Base-by-base conservation (phyloP, 2,329 filamentous ascomycete genomes). In the Colletotrichum euphorbiae region DNA sequence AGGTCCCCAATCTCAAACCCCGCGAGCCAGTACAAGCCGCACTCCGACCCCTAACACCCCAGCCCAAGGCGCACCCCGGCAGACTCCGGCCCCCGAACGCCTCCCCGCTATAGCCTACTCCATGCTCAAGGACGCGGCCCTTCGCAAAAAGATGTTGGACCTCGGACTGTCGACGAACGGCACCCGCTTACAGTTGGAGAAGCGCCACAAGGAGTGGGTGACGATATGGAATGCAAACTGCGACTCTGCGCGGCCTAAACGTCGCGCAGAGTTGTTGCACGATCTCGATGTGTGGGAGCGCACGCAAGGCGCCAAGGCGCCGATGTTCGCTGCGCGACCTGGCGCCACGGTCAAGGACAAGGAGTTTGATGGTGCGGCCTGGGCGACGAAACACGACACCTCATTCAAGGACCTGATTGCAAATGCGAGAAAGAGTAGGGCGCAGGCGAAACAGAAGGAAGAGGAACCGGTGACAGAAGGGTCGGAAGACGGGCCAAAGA, bases 221-320 rank as follows among this genome's bases (percentile, higher is more conserved):
- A 98, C 96, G 42, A 81, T 99, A 17, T 98, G 93, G 91, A 99
- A 99, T 77, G 93, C 97, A 11, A 99, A 99, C 76, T 97, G 94
- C 79, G 96, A 99, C 78, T 91, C 94, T 2, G 87, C 87, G 40
- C 82, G 83, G 2, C 93, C 93, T 0, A 92, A 91, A 75, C 83
- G 84, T 11, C 93, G 92, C 71, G 75, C 80, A 6, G 90, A 96
- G 65, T 79, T 99, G 4, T 79, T 97, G 15, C 88, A 87, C 13
- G 95, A 98, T 69, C 78, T 99, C 12, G 91, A 95, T 21, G 80
- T 87, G 1, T 98, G 96, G 95, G 96, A 99, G 78, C 86, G 89
- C 50, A 95, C 92, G 0, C 89, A 97, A 71, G 93, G 93, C 8
- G 87, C 88, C 2, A 82, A 83, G 52, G 87, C 87, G 6, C 79